Percentiles rank a stretch among this genome's conserved stretches.
phyloP scores from a whole-genome alignment of 208 protist genomes.

The Acanthamoeba culbertsoni region DNA sequence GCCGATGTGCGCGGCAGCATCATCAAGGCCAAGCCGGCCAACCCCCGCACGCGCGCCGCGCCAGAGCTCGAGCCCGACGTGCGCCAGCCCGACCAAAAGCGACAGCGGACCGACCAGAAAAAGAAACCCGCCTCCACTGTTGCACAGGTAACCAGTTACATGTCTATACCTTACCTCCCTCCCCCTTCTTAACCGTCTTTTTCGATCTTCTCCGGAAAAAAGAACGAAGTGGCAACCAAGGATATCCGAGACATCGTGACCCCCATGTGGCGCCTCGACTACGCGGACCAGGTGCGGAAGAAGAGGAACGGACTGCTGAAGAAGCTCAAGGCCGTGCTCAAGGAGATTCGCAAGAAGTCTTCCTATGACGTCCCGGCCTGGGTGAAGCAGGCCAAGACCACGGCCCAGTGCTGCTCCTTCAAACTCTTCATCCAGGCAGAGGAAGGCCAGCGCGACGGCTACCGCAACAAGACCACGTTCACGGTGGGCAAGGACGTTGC shows the following conservation, averaged over 20 bases:
- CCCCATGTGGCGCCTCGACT: not conserved
- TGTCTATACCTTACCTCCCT: no score
- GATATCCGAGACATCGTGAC: slow-evolving; percentile 50
- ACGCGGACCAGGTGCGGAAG: not conserved
- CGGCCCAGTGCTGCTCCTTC: not conserved
- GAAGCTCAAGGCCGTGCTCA: slow-evolving; percentile 2
- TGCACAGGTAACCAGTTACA: not conserved
- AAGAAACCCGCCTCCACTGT: not conserved
- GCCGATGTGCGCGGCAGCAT: not conserved
- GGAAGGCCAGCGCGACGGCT: not conserved
- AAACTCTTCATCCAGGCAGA: not conserved
- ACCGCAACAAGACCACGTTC: slow-evolving; percentile 54
- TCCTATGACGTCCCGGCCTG: not conserved
- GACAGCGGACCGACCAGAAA: not conserved
- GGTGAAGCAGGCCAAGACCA: not conserved
- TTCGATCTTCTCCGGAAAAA: no score
- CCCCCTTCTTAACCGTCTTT: not conserved
- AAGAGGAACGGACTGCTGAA: slow-evolving; percentile 18
- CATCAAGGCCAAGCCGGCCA: not conserved
- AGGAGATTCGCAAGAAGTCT: slow-evolving; percentile 36
- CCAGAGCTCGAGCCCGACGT: not conserved
- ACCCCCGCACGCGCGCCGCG: not conserved
- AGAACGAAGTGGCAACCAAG: not conserved
- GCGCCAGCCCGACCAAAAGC: not conserved
- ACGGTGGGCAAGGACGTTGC: slow-evolving; percentile 20